Evolutionary conservation across 192 early-diverging fungal species (phyloP), one percentile per base, ranked within the genome.

Genomic region (Backusella psychrophila): DNA sequence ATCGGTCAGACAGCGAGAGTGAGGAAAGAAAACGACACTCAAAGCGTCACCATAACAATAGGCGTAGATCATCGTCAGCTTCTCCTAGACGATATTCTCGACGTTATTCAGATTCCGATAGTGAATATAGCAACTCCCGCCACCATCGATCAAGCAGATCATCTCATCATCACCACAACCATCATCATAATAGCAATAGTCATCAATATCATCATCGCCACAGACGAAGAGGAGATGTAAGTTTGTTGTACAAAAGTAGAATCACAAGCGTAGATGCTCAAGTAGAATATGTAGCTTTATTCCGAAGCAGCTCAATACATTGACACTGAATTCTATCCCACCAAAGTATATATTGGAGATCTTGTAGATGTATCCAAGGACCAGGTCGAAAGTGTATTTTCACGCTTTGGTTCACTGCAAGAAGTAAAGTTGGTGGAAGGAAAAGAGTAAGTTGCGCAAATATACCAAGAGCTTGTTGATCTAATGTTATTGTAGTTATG

Each of bases 281-380:
- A 59, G 14, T 23, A 63, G 26, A 14, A 33, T 15, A 59, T 11
- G 34, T 78, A 84, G 83, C 81, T 79, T 11, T 87, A 85, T 67
- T 38, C 77, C 21, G 84, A 84, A 5, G 86, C 86, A 11, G 84
- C 82, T 69, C 81, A 84, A 8, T 87, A 87, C 42, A 71, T 87
- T 12, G 86, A 87, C 63, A 87, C 86, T 8, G 86, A 84, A 42
- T 87, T 87, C 65, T 87, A 84, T 53, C 84, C 84, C 3, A 85
- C 84, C 1, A 87, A 87, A 67, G 85, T 87, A 11, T 87, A 87
- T 72, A 80, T 87, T 21, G 86, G 86, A 14, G 84, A 87, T 56
- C 52, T 87, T n/a, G 44, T 70, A 36, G 66, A 75, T 23, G 80
- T 84, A 4, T 69, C 77, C 15, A 67, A 76, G 65, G 65, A 79